phyloP scores from a whole-genome alignment of 805 yeast genomes.

The Candida oleophila region DNA sequence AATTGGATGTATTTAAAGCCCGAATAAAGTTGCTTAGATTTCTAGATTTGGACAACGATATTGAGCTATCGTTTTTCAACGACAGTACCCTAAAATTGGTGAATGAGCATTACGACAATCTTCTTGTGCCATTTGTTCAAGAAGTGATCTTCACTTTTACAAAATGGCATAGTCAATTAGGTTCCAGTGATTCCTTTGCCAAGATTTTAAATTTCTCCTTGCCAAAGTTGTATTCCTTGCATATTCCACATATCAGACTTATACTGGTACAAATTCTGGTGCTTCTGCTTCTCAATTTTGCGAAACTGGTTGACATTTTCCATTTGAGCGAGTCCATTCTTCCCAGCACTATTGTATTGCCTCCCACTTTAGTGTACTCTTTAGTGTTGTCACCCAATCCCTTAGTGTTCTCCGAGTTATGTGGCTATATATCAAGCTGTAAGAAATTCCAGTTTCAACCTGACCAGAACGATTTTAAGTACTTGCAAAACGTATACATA shows the following conservation, averaged over 20 bases:
- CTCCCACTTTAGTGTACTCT: conserved; percentile 37
- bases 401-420: conserved; percentile 41
- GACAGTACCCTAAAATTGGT: not conserved
- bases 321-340: conserved; percentile 7
- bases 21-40: conserved; percentile 10
- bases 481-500: conserved; percentile 48
- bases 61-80: not conserved
- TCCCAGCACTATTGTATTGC: conserved; percentile 28
- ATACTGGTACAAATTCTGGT: conserved; percentile 7
- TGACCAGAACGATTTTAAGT: conserved; percentile 18
- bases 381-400: conserved; percentile 45
- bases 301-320: conserved; percentile 11
- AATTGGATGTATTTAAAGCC: conserved; percentile 4
- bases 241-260: not conserved
- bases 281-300: conserved; percentile 13
- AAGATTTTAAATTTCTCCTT: not conserved
- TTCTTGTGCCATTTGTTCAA: conserved; percentile 5
- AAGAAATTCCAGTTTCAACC: conserved; percentile 32
- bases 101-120: not conserved
- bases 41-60: conserved; percentile 3
- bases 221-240: not conserved
- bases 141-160: conserved; percentile 6
- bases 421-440: conserved; percentile 45
- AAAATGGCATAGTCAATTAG: conserved; percentile 6
- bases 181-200: not conserved